These are phyloP conservation scores for Apium graveolens DNA, from an alignment of 129 eudicot genomes.

Conservation along the genomic window DNA sequence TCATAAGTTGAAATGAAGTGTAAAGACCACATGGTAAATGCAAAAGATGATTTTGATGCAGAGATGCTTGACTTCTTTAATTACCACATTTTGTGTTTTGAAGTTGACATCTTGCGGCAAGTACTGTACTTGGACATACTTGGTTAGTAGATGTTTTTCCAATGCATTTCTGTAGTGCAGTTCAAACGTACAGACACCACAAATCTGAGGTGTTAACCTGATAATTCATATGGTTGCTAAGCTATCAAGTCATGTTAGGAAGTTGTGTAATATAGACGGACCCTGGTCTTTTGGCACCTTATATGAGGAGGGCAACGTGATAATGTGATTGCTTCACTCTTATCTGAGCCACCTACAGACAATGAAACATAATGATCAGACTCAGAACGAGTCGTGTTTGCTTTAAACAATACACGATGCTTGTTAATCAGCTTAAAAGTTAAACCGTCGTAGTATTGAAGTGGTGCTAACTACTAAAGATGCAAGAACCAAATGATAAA, in stretches of 20 bases:
- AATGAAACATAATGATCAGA: background rate
- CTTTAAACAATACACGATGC: background rate
- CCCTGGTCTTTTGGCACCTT: background rate
- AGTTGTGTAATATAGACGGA: background rate
- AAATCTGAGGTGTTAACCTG: background rate
- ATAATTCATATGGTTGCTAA: background rate
- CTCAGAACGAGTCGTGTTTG: background rate
- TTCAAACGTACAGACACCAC: background rate
- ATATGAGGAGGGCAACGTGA: background rate
- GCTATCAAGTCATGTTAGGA: background rate
- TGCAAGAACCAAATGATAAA: background rate
- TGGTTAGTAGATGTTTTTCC: background rate
- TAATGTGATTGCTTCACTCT: too few species aligned
- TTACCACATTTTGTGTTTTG: background rate
- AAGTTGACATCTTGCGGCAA: background rate
- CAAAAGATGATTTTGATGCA: conserved; percentile 3
- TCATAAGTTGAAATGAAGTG: background rate
- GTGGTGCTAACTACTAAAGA: background rate
- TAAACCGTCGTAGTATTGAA: background rate
- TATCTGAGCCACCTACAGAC: background rate
- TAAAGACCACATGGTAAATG: background rate
- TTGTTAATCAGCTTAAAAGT: too few species aligned
- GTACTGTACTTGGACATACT: background rate
- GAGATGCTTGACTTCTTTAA: background rate
- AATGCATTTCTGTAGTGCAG: background rate